phyloP scores from a whole-genome alignment of 306 rosid genomes.

The Cucurbita moschata region DNA sequence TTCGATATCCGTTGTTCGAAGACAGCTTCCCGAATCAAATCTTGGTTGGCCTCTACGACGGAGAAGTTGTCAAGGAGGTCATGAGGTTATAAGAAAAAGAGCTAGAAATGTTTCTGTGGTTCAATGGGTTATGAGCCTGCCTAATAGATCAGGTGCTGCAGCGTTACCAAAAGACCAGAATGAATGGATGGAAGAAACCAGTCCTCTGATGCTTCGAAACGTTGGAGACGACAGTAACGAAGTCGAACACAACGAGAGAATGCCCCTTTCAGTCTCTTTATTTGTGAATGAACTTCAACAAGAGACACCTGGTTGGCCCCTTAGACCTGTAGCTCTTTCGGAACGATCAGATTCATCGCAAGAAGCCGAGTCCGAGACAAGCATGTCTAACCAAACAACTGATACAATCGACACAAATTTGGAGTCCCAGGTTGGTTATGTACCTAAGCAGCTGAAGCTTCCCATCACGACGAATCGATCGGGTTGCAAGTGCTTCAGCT shows the following conservation, averaged over 20 bases:
- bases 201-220: not conserved
- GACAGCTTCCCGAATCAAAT: conserved; percentile 21
- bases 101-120: conserved; percentile 55
- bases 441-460: conserved; percentile 8
- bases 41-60: conserved; percentile 76
- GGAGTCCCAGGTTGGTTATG: not conserved
- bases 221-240: not conserved
- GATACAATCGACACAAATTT: not conserved
- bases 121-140: conserved; percentile 78
- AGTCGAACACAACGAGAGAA: not conserved
- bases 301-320: conserved; percentile 4
- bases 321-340: not conserved
- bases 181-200: conserved; percentile 2
- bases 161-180: not conserved
- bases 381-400: not conserved
- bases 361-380: not conserved
- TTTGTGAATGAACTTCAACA: not conserved
- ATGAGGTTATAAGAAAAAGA: conserved; percentile 13
- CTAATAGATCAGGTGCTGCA: conserved; percentile 40
- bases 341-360: not conserved
- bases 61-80: conserved; percentile 12
- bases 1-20: conserved; percentile 25
- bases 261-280: conserved; percentile 1
- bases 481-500: conserved; percentile 45
- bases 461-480: conserved; percentile 23